phyloP scores from a whole-genome alignment of 1,284 basidiomycete genomes.

The Apiotrichum sp. region DNA sequence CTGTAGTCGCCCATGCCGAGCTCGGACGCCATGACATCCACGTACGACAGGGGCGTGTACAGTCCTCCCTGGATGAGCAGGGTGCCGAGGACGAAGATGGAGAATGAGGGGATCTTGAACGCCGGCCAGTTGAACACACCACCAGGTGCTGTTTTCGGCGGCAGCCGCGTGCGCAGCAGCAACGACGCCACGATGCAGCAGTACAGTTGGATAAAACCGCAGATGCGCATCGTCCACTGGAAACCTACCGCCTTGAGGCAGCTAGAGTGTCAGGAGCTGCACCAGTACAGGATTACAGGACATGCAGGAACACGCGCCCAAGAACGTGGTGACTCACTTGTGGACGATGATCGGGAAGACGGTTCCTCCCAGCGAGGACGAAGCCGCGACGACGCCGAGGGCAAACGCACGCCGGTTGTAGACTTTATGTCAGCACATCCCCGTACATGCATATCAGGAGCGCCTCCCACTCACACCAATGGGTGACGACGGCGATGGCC shows the following conservation, averaged over 20 bases:
- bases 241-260: slow-evolving; percentile 14
- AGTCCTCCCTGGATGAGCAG: slow-evolving; percentile 17
- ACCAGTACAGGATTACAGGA: slow-evolving; percentile 16
- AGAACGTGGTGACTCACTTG: slow-evolving; percentile 37
- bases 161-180: slow-evolving; percentile 16
- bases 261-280: slow-evolving; percentile 39
- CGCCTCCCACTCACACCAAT: slow-evolving; percentile 46
- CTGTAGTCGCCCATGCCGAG: slow-evolving; percentile 16
- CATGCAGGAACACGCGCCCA: too few relatives aligned
- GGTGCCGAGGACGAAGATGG: slow-evolving; percentile 8
- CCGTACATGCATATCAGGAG: too few relatives aligned
- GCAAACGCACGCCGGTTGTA: slow-evolving; percentile 21
- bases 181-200: slow-evolving; percentile 11
- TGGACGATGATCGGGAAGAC: slow-evolving; percentile 50
- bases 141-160: slow-evolving; percentile 16
- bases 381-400: slow-evolving; percentile 21
- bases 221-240: slow-evolving; percentile 26
- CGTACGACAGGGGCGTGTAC: slow-evolving; percentile 20
- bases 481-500: slow-evolving; percentile 49
- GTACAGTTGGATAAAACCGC: slow-evolving; percentile 17
- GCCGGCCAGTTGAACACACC: slow-evolving; percentile 20
- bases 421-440: slow-evolving; percentile 1
- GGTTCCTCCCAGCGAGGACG: slow-evolving; percentile 42
- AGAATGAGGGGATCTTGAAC: slow-evolving; percentile 12
- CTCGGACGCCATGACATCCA: slow-evolving; percentile 14